These are phyloP conservation scores for Entophlyctis helioformis DNA, from an alignment of 192 early-diverging fungal genomes.

Conservation along the genomic window DNA sequence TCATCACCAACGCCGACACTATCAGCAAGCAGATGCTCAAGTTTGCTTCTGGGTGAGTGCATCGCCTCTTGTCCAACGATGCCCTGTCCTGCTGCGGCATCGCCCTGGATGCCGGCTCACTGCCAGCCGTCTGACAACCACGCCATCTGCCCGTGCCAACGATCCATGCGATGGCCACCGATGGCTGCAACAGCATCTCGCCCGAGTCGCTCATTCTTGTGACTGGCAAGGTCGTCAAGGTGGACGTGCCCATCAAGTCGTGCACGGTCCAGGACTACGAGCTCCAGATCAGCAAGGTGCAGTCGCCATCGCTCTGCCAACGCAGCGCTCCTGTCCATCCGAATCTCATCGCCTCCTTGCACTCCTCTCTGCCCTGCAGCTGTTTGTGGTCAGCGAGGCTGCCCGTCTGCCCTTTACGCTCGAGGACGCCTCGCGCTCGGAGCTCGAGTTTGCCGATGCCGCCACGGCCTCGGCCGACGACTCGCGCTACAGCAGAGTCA, in stretches of 20 bases:
- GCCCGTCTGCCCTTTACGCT: slow-evolving; percentile 79
- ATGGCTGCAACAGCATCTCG: slow-evolving; percentile 45
- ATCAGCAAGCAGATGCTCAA: slow-evolving; percentile 96
- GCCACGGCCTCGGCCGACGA: neutral
- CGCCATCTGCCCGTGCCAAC: too few species aligned
- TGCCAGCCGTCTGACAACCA: too few species aligned
- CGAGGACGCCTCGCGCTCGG: slow-evolving; percentile 82
- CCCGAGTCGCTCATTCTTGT: slow-evolving; percentile 84
- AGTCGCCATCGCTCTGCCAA: too few species aligned
- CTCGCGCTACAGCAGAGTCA: slow-evolving; percentile 56
- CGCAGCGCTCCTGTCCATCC: neutral
- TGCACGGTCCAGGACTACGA: slow-evolving; percentile 92
- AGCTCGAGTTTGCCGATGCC: slow-evolving; percentile 64
- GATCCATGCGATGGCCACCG: neutral
- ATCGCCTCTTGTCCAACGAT: neutral
- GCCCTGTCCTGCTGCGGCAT: neutral
- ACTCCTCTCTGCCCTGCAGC: slow-evolving; percentile 9
- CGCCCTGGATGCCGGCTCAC: too few species aligned
- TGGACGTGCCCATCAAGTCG: slow-evolving; percentile 74
- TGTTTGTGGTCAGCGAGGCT: slow-evolving; percentile 64
- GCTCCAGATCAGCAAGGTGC: slow-evolving; percentile 63
- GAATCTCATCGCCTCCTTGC: neutral
- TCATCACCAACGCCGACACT: slow-evolving; percentile 52
- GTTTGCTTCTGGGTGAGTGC: slow-evolving; percentile 53
- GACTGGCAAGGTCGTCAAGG: slow-evolving; percentile 65